Percentiles rank a stretch among this genome's conserved stretches.
Evolutionary conservation across 1,284 basidiomycete genomes (phyloP).

Genomic region (Puccinia hordei): DNA sequence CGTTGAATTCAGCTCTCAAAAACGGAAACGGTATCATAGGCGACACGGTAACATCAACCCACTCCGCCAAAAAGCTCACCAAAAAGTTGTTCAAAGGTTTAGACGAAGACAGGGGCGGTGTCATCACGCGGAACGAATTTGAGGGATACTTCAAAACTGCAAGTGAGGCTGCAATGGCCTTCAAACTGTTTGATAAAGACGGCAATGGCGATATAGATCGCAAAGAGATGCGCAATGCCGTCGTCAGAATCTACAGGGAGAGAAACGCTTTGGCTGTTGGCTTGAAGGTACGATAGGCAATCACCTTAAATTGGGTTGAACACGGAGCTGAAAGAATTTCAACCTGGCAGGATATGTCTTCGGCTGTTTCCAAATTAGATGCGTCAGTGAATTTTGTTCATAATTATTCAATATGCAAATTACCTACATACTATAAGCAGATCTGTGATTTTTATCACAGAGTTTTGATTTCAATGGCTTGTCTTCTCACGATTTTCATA

Average conservation of each 20-base stretch:
- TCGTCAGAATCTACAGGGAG: conserved; percentile 78
- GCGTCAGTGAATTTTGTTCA: conserved; percentile 54
- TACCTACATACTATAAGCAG: neutral
- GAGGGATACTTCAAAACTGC: conserved; percentile 73
- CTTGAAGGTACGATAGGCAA: conserved; percentile 62
- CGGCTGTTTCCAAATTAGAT: conserved; percentile 72
- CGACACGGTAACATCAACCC: conserved; percentile 61
- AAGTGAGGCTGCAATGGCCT: conserved; percentile 73
- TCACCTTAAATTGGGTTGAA: neutral
- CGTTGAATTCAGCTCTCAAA: conserved; percentile 58
- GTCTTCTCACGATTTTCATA: conserved; percentile 70
- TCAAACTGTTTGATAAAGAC: conserved; percentile 77
- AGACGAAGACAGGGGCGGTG: conserved; percentile 63
- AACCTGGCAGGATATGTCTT: conserved; percentile 59
- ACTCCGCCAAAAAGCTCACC: conserved; percentile 73
- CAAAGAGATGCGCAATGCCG: conserved; percentile 79
- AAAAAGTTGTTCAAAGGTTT: conserved; percentile 72
- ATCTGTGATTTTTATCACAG: conserved; percentile 54
- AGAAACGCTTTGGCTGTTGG: conserved; percentile 73
- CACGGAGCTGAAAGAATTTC: neutral
- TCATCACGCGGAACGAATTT: conserved; percentile 50
- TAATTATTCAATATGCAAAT: neutral
- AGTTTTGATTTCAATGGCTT: conserved; percentile 68
- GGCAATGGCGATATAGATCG: conserved; percentile 82
- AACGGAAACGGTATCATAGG: conserved; percentile 26